phyloP scores from a whole-genome alignment of 352 stramenopile genomes.

The Thraustotheca clavata region DNA sequence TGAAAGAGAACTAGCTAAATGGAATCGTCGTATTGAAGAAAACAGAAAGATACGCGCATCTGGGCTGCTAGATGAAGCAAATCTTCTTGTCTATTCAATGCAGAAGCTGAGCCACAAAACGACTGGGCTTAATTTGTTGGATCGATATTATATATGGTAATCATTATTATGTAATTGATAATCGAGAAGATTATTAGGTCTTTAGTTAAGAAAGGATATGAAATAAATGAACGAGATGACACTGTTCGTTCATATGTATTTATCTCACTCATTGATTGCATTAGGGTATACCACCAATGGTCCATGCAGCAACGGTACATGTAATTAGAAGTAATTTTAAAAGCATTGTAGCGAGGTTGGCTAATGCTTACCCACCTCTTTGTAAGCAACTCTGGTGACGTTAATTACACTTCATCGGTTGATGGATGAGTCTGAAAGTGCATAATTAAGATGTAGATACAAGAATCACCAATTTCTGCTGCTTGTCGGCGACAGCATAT shows the following conservation, averaged over 20 bases:
- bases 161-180: background rate
- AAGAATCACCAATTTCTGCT: slow-evolving; percentile 11
- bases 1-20: slow-evolving; percentile 8
- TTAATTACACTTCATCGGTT: slow-evolving; percentile 17
- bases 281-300: slow-evolving; percentile 16
- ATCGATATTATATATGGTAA: slow-evolving; percentile 12
- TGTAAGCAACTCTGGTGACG: background rate
- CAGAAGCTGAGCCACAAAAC: background rate
- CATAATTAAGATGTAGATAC: background rate
- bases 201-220: slow-evolving; percentile 6
- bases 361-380: background rate
- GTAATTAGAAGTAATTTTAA: background rate
- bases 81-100: slow-evolving; percentile 16
- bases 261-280: background rate
- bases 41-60: slow-evolving; percentile 11
- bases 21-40: slow-evolving; percentile 16
- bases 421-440: background rate
- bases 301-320: slow-evolving; percentile 10
- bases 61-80: slow-evolving; percentile 4
- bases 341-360: slow-evolving; percentile 3
- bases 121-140: background rate
- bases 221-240: slow-evolving; percentile 16
- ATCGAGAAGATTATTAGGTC: background rate
- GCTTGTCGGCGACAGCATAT: slow-evolving; percentile 5
- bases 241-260: background rate